Conservation (phyloP, 768 basidiomycete genomes). For the Brasilioporus rufonigricans region DNA sequence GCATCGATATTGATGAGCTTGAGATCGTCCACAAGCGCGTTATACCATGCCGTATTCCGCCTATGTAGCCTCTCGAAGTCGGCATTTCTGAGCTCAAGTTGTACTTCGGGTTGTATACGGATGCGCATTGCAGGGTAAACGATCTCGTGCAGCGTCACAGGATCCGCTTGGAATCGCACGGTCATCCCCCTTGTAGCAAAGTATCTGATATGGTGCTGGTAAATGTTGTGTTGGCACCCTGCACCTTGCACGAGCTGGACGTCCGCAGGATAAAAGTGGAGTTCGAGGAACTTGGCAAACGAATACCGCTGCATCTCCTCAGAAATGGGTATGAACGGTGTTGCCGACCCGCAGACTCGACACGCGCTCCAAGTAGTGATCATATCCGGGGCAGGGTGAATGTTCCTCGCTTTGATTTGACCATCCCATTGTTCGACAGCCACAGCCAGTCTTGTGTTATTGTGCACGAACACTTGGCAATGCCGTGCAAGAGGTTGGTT, state of each 20-base stretch:
- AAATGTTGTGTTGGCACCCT: conserved; percentile 92
- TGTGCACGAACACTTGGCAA: conserved; percentile 89
- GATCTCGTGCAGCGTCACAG: conserved; percentile 79
- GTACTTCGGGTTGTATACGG: conserved; percentile 81
- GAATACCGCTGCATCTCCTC: conserved; percentile 93
- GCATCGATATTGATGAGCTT: conserved; percentile 76
- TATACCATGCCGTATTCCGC: conserved; percentile 74
- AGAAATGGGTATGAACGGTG: conserved; percentile 85
- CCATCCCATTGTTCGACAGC: conserved; percentile 90
- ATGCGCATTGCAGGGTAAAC: conserved; percentile 88
- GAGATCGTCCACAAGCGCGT: conserved; percentile 70
- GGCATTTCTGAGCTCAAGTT: conserved; percentile 87
- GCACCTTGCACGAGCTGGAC: conserved; percentile 84
- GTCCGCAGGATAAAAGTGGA: conserved; percentile 92
- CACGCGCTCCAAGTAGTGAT: conserved; percentile 94
- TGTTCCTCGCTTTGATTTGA: conserved; percentile 59
- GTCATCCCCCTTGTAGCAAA: conserved; percentile 84
- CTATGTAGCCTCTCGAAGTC: conserved; percentile 78
- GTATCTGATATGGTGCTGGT: conserved; percentile 88
- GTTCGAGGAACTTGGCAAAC: conserved; percentile 93
- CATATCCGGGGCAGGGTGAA: conserved; percentile 63
- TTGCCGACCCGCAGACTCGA: conserved; percentile 70
- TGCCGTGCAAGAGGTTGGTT: conserved; percentile 79
- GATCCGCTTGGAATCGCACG: conserved; percentile 84
- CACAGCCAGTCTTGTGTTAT: conserved; percentile 76